Base-by-base conservation (phyloP, 176 grass and related monocot genomes). In the Pharus latifolius region DNA sequence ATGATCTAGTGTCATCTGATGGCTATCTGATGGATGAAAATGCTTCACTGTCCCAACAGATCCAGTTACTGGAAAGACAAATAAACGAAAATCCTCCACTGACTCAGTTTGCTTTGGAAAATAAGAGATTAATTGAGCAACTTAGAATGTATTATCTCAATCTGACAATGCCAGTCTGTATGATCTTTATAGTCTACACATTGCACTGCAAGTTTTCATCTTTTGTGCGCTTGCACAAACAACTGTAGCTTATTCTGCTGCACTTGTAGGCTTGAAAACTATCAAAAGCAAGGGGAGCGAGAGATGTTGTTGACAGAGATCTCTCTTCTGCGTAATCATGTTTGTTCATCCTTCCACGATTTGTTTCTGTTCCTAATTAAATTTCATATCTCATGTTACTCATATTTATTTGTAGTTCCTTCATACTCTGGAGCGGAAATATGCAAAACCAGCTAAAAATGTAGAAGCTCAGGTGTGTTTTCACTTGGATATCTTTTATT, bases 91-190 rank as follows among this genome's bases (percentile, higher is more conserved):
- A 89, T 61, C 80, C 91, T 78, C 77, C 86, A 73, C 53, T 89
- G 63, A 78, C 69, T 70, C 79, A 94, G 57, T 94, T 94, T 70
- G 91, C 86, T 74, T 83, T 94, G 58, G 86, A 94, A 88, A 94
- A 94, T 68, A 86, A 80, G 83, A 82, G 76, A 82, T 28, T 94
- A 38, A 82, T 94, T 49, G 78, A 94, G 62, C 83, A 94, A 73
- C 72, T 94, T 89, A 86, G 74, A 63, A 80, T 62, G 91, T 94
- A 94, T 69, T 54, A 16, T 57, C 26, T 65, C 61, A 73, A 31
- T 77, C 17, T 56, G 51, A 43, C 33, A 25, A 1, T 20, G 57
- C 57, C 57, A 55, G 48, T 51, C 35, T 49, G 11, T 17, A 23
- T 45, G 27, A 35, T 56, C 76, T 83, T 62, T 74, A 2, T 41